phyloP scores from a whole-genome alignment of 768 basidiomycete genomes.

The Termitomyces heimii region DNA sequence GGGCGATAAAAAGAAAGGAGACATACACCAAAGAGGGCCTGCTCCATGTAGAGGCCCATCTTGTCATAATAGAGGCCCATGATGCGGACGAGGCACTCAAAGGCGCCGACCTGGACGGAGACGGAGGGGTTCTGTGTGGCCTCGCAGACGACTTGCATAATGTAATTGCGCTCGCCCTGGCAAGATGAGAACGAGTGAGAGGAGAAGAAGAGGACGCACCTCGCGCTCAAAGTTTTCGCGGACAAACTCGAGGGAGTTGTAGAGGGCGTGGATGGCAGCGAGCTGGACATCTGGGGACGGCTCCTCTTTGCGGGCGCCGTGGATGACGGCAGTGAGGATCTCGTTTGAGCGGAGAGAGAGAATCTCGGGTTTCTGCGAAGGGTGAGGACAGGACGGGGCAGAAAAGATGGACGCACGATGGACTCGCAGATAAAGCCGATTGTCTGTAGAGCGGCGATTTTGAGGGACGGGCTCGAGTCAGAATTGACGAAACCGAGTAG shows the following conservation, averaged over 20 bases:
- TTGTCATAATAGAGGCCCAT: constrained; percentile 99
- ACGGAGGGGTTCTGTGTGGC: constrained; percentile 84
- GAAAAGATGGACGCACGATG: constrained; percentile 59
- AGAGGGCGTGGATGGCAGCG: constrained; percentile 88
- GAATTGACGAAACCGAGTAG: constrained; percentile 85
- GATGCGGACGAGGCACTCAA: constrained; percentile 92
- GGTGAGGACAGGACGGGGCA: constrained; percentile 4
- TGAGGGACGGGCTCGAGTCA: constrained; percentile 62
- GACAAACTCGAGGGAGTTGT: constrained; percentile 95
- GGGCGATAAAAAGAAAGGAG: constrained; percentile 6
- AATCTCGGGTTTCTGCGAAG: constrained; percentile 84
- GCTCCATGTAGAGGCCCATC: constrained; percentile 99
- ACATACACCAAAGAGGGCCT: constrained; percentile 92
- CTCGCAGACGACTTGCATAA: constrained; percentile 99
- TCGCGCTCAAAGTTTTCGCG: constrained; percentile 98
- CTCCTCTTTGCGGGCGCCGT: constrained; percentile 96
- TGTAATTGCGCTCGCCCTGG: constrained; percentile 98
- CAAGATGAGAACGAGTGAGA: constrained; percentile 3
- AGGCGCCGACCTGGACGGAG: constrained; percentile 90
- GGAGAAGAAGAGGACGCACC: constrained; percentile 40
- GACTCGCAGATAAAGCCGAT: constrained; percentile 98
- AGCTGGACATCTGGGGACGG: constrained; percentile 85
- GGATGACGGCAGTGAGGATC: constrained; percentile 96
- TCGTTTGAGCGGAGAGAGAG: constrained; percentile 88
- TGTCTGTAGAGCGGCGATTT: constrained; percentile 85